These are phyloP conservation scores for Amanita exitialis DNA, from an alignment of 768 basidiomycete genomes.

Conservation along the genomic window DNA sequence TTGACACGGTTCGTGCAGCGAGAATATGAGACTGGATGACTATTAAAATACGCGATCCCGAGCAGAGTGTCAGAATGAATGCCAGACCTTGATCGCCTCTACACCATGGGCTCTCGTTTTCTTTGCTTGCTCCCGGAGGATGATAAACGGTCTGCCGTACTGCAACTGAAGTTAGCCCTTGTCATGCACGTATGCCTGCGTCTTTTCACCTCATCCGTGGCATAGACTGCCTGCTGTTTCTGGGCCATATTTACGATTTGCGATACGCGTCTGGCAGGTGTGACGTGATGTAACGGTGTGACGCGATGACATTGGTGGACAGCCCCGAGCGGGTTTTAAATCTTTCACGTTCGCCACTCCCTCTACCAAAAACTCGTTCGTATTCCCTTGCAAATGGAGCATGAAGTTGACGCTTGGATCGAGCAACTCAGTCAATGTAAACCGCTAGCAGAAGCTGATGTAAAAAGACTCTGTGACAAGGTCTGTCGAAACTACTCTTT, in stretches of 20 bases:
- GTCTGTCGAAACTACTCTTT: constrained; percentile 27
- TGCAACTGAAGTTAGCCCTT: constrained; percentile 20
- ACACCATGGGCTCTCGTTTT: constrained; percentile 89
- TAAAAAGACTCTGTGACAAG: constrained; percentile 99
- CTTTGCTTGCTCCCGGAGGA: constrained; percentile 86
- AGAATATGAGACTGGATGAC: constrained; percentile 80
- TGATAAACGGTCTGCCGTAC: constrained; percentile 97
- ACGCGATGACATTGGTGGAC: neutral
- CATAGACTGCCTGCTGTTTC: constrained; percentile 54
- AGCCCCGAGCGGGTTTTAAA: constrained; percentile 17
- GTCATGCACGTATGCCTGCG: neutral
- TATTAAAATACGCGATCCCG: constrained; percentile 7
- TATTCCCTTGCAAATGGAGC: constrained; percentile 34
- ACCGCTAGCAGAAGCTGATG: constrained; percentile 88
- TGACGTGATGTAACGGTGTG: constrained; percentile 23
- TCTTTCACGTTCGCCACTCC: constrained; percentile 18
- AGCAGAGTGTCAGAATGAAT: constrained; percentile 6
- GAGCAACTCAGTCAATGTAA: constrained; percentile 96
- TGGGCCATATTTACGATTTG: constrained; percentile 20
- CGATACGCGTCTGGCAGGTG: constrained; percentile 22
- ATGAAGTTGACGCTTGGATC: constrained; percentile 96
- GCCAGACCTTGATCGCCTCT: constrained; percentile 85
- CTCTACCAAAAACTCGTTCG: constrained; percentile 19
- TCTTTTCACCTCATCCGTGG: constrained; percentile 67
- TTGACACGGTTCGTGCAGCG: constrained; percentile 87